Evolutionary conservation across 2,329 filamentous ascomycete species (phyloP).

Genomic region (Fusarium protoensiforme): DNA sequence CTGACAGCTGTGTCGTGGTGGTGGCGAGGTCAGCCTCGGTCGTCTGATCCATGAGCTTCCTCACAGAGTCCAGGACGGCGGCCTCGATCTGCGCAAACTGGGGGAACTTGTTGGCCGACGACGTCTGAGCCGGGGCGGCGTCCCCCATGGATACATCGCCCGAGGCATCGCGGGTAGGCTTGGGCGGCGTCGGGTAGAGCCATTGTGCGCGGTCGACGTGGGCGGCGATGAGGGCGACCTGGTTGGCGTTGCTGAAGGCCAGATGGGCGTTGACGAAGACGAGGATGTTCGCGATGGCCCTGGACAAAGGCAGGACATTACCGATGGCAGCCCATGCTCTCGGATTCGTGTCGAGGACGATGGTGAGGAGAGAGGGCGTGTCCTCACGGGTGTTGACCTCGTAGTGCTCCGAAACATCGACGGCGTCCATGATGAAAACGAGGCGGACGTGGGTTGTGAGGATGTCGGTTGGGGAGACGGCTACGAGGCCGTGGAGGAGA

Average conservation of each 20-base stretch:
- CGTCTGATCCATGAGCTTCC: slow-evolving; percentile 77
- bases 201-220: slow-evolving; percentile 88
- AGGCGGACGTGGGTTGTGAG: slow-evolving; percentile 25
- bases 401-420: slow-evolving; percentile 71
- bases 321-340: slow-evolving; percentile 89
- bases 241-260: slow-evolving; percentile 92
- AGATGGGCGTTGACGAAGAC: slow-evolving; percentile 98
- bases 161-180: slow-evolving; percentile 47
- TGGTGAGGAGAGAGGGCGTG: slow-evolving; percentile 84
- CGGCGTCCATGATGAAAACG: slow-evolving; percentile 59
- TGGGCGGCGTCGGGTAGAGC: slow-evolving; percentile 77
- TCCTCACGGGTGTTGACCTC: slow-evolving; percentile 65
- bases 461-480: slow-evolving; percentile 35
- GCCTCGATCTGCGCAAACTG: slow-evolving; percentile 90
- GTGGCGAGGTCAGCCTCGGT: slow-evolving; percentile 72
- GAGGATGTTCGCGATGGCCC: slow-evolving; percentile 87
- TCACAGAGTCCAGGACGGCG: slow-evolving; percentile 79
- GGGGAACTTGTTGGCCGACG: slow-evolving; percentile 87
- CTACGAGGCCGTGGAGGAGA: slow-evolving; percentile 46
- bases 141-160: slow-evolving; percentile 70
- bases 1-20: slow-evolving; percentile 87
- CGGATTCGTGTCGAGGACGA: slow-evolving; percentile 96
- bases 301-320: slow-evolving; percentile 79
- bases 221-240: slow-evolving; percentile 90
- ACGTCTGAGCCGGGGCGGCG: slow-evolving; percentile 48